Evolutionary conservation across 2,329 filamentous ascomycete species (phyloP).

Genomic region (Trichoderma semiorbis): DNA sequence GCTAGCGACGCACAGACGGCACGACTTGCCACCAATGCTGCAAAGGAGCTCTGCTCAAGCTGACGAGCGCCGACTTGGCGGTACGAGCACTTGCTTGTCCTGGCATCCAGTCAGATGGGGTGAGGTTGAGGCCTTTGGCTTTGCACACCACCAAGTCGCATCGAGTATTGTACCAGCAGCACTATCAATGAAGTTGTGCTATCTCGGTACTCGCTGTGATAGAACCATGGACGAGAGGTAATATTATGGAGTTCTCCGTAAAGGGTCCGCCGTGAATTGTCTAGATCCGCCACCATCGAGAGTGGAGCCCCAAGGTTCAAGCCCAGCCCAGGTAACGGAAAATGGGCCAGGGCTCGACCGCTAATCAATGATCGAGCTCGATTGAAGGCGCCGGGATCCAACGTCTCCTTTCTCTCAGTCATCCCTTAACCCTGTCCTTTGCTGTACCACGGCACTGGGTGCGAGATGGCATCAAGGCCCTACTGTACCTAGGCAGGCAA

Average conservation of each 20-base stretch:
- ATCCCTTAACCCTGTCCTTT: not conserved
- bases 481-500: not conserved
- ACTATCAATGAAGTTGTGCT: not conserved
- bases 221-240: not conserved
- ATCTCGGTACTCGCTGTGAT: not conserved
- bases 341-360: slow-evolving; percentile 14
- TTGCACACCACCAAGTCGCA: not conserved
- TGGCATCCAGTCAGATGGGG: not conserved
- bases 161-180: not conserved
- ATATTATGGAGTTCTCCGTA: slow-evolving; percentile 4
- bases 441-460: not conserved
- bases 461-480: not conserved
- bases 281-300: slow-evolving; percentile 9
- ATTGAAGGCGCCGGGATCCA: slow-evolving; percentile 7
- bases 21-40: slow-evolving; percentile 12
- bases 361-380: slow-evolving; percentile 16
- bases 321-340: not conserved
- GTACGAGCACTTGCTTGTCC: not conserved
- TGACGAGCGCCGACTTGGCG: not conserved
- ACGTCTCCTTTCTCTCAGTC: not conserved
- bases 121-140: not conserved
- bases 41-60: slow-evolving; percentile 11
- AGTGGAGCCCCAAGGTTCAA: not conserved
- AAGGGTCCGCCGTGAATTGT: not conserved
- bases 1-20: slow-evolving; percentile 17